These are phyloP conservation scores for Naganishia kalamii DNA, from an alignment of 768 basidiomycete genomes.

Conservation along the genomic window DNA sequence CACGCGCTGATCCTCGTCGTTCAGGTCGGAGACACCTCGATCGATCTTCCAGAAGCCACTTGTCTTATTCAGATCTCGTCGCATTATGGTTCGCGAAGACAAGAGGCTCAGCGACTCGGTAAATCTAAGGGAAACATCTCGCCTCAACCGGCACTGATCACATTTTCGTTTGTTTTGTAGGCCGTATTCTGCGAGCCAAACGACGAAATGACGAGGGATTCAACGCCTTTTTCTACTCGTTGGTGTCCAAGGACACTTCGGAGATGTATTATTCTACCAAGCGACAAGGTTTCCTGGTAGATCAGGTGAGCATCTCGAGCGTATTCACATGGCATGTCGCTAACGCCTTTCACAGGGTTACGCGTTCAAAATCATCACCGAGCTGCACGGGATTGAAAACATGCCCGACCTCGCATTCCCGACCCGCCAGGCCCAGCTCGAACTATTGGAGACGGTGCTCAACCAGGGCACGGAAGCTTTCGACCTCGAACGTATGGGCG, in stretches of 20 bases:
- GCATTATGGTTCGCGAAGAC: constrained; percentile 94
- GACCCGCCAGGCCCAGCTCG: constrained; percentile 87
- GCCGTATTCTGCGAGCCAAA: constrained; percentile 93
- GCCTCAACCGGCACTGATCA: background rate
- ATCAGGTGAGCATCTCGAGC: constrained; percentile 54
- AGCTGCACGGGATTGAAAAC: constrained; percentile 82
- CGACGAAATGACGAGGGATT: constrained; percentile 98
- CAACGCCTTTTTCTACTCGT: constrained; percentile 98
- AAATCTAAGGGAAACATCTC: constrained; percentile 10
- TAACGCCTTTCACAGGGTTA: constrained; percentile 55
- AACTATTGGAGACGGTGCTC: constrained; percentile 86
- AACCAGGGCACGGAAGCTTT: constrained; percentile 85
- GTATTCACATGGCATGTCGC: background rate
- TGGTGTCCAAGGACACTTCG: constrained; percentile 97
- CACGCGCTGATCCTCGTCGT: background rate
- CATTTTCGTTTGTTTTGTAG: constrained; percentile 47
- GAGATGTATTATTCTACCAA: constrained; percentile 99
- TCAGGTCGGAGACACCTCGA: constrained; percentile 95
- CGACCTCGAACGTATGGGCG: constrained; percentile 76
- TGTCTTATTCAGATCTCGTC: constrained; percentile 99
- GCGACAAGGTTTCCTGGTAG: constrained; percentile 95
- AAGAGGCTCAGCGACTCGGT: constrained; percentile 96
- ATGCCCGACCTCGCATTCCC: constrained; percentile 85
- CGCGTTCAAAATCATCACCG: constrained; percentile 98
- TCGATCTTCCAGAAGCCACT: constrained; percentile 97